Base-by-base conservation (phyloP, 2,329 filamentous ascomycete species). In the Cladophialophora psammophila region DNA sequence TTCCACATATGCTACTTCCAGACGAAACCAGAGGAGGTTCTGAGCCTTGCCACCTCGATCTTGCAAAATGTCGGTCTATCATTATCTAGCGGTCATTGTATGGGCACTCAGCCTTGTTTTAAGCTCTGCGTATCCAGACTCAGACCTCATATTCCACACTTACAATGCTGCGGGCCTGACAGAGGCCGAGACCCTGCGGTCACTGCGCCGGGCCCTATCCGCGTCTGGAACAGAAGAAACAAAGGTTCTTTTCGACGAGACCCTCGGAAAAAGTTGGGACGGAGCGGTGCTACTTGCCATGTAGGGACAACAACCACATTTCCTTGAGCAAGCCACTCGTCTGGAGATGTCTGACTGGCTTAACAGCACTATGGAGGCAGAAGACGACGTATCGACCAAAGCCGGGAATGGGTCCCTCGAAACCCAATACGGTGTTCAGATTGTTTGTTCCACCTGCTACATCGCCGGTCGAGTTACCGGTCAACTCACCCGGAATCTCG, bases 401-500 rank as follows among this genome's bases (percentile, higher is more conserved):
- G 48, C n/a, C n/a, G 48, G 32, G 6, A 50, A 50, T 50, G 8
- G 45, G 18, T 50, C 45, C 12, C n/a, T 55, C 31, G 52, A 55
- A 15, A 36, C 34, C 12, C n/a, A n/a, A 34, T 55, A 34, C 31
- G n/a, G 52, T 18, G 34, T 58, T n/a, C 12, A 42, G 20, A 58
- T 58, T 31, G 18, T 36, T 36, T 58, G 55, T 42, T 15, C 34
- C 8, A 42, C 36, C n/a, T 58, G 55, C 36, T 58, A 58, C 55
- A 58, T 58, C 35, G 15, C 31, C 12, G 55, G 55, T 15, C 26
- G 20, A 7, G 55, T 42, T 15, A 38, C n/a, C 18, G 34, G 31
- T n/a, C 32, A 58, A 15, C 13, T 31, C 12, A 58, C 55, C 5
- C 31, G 20, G 3, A 36, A 58, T 20, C 9, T 12, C 34, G 34